phyloP scores from a whole-genome alignment of 371 early-diverging fungal genomes.

The Rhizopus delemar region DNA sequence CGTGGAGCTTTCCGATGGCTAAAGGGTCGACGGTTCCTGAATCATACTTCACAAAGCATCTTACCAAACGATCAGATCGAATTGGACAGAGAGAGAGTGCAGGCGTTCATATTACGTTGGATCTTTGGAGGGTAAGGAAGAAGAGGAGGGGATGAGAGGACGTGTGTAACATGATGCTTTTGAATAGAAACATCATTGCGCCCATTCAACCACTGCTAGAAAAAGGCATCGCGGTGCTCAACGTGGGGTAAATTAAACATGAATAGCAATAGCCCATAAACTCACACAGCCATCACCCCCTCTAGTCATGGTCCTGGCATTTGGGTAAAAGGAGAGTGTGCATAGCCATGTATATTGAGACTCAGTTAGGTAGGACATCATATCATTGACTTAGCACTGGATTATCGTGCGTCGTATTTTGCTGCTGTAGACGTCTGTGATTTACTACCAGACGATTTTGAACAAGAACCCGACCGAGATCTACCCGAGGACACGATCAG shows the following conservation, averaged over 20 bases:
- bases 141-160: not conserved
- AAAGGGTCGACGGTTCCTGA: conserved; percentile 25
- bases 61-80: conserved; percentile 36
- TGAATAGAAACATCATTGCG: conserved; percentile 23
- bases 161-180: not conserved
- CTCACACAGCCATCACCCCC: not conserved
- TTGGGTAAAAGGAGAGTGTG: conserved; percentile 23
- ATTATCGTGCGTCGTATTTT: conserved; percentile 24
- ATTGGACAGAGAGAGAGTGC: conserved; percentile 30
- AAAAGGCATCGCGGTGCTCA: conserved; percentile 27
- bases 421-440: conserved; percentile 23
- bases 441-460: conserved; percentile 25
- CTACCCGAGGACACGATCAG: not conserved
- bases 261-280: not conserved
- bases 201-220: conserved; percentile 25
- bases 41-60: not conserved
- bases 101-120: conserved; percentile 32
- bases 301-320: conserved; percentile 35
- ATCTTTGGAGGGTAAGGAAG: conserved; percentile 32
- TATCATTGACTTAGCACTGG: conserved; percentile 35
- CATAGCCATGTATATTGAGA: not conserved
- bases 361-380: conserved; percentile 27
- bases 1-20: conserved; percentile 36
- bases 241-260: conserved; percentile 24
- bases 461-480: conserved; percentile 2